These are phyloP conservation scores for Yarrowia sp. DNA, from an alignment of 805 yeast species.

Conservation along the genomic window DNA sequence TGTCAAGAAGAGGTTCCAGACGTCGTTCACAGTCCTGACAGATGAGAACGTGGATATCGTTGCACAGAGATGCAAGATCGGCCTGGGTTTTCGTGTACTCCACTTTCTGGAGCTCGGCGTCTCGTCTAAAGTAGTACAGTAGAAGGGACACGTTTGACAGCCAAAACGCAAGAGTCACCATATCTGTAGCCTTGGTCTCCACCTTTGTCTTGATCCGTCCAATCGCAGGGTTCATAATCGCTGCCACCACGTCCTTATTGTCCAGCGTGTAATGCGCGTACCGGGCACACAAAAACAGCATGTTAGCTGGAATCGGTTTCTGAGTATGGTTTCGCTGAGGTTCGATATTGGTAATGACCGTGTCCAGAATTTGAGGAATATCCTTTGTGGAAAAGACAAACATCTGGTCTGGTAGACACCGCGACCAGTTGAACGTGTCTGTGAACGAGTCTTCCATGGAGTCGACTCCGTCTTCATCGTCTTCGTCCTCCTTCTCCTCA, in stretches of 20 bases:
- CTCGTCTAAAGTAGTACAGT: conserved; percentile 77
- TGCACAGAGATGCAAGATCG: conserved; percentile 47
- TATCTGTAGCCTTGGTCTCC: conserved; percentile 50
- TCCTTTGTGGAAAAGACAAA: conserved; percentile 51
- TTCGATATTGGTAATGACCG: conserved; percentile 49
- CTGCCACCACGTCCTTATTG: conserved; percentile 47
- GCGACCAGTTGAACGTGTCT: conserved; percentile 53
- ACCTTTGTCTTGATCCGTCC: conserved; percentile 49
- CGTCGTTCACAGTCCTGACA: conserved; percentile 52
- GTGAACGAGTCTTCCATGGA: conserved; percentile 15
- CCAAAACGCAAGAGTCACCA: conserved; percentile 76
- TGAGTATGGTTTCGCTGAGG: conserved; percentile 52
- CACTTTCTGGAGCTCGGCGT: conserved; percentile 54
- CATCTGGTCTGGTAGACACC: conserved; percentile 53
- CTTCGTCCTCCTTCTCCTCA: conserved; percentile 41
- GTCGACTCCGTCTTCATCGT: conserved; percentile 38
- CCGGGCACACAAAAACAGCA: conserved; percentile 52
- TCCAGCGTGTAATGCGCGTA: conserved; percentile 51
- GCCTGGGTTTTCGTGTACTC: conserved; percentile 47
- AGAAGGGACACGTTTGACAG: conserved; percentile 77
- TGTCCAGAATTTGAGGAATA: conserved; percentile 52
- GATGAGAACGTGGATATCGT: conserved; percentile 49
- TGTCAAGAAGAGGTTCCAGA: conserved; percentile 48
- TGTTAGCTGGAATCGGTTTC: conserved; percentile 54
- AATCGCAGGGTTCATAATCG: conserved; percentile 48